Conservation (phyloP, 208 protist species). For the Trypanosoma brucei region DNA sequence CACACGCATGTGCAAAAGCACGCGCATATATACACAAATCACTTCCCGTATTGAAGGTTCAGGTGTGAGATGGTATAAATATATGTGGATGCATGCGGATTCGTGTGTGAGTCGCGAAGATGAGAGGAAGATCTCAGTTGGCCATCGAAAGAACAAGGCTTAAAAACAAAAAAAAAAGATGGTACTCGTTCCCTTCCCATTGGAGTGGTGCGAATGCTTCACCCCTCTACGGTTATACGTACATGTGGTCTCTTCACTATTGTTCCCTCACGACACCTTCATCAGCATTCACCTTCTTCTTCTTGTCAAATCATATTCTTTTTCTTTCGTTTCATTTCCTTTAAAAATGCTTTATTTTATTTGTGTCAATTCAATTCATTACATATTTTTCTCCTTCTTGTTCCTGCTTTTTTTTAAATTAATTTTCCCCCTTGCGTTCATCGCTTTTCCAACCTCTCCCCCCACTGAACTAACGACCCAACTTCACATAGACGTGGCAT, state of each 20-base stretch:
- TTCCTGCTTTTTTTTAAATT: not conserved
- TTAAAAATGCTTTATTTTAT: not conserved
- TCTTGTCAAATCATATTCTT: not conserved
- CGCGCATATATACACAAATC: no score
- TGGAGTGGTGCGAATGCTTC: not conserved
- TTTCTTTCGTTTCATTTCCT: not conserved
- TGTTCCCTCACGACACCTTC: not conserved
- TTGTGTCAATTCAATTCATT: not conserved
- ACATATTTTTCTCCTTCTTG: no score
- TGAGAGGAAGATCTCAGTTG: no score
- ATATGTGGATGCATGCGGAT: no score
- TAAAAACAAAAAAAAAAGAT: no score
- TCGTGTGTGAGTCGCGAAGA: no score
- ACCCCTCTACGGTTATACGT: not conserved
- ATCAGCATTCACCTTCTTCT: not conserved
- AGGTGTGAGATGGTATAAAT: no score
- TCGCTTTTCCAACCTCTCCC: not conserved
- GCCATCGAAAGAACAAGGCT: no score
- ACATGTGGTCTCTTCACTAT: not conserved
- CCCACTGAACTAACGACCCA: no score
- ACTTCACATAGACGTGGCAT: no score
- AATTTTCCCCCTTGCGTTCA: not conserved
- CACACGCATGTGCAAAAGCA: no score
- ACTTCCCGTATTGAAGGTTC: no score
- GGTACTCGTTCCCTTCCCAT: not conserved